Base-by-base conservation (phyloP, 225 moss, liverwort and hornwort genomes). In the Pleurozium schreberi region DNA sequence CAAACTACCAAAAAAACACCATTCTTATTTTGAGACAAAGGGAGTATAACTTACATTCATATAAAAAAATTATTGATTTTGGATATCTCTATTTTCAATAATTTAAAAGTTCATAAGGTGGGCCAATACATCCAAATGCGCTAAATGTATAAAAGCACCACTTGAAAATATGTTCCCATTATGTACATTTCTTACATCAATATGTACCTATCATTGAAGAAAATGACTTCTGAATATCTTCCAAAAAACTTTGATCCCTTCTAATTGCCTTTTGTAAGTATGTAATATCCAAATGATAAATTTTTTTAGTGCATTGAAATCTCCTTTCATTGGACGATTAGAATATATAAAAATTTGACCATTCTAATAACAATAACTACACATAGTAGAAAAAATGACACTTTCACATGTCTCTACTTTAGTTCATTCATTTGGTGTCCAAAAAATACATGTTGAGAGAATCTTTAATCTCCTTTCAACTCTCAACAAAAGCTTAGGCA, bases 331-430 rank as follows among this genome's bases (percentile, higher is more conserved):
- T 55, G 10, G 1, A 6, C 25, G 38, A 78, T 25, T 22, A 25
- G 4, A 38, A 38, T 1, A 25, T 23, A 14, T 53, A 38, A 6
- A 53, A 78, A 55, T 25, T 25, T 78, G 7, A 55, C 55, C 16
- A 78, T 38, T n/a, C 0, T n/a, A 78, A 78, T 16, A 16, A 26
- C 0, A 53, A 0, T 26, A 55, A 57, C 16, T 6, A 16, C 4
- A 3, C 4, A n/a, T 38, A 36, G 10, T 25, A 55, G 38, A n/a
- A 10, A 57, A n/a, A 57, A n/a, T 4, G 16, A 2, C 0, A 0
- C 17, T 57, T 78, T 15, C 1, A 11, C 3, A 1, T 26, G 55
- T 78, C 10, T 8, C n/a, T n/a, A 78, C 7, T 2, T 38, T n/a
- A 26, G 1, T 17, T 78, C 7, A 27, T n/a, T n/a, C 17, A 79